A percentile compares a stretch with the other conserved stretches of the same genome.
Conservation (phyloP, 2,329 filamentous ascomycete genomes). For the Diaporthe australafricana region DNA sequence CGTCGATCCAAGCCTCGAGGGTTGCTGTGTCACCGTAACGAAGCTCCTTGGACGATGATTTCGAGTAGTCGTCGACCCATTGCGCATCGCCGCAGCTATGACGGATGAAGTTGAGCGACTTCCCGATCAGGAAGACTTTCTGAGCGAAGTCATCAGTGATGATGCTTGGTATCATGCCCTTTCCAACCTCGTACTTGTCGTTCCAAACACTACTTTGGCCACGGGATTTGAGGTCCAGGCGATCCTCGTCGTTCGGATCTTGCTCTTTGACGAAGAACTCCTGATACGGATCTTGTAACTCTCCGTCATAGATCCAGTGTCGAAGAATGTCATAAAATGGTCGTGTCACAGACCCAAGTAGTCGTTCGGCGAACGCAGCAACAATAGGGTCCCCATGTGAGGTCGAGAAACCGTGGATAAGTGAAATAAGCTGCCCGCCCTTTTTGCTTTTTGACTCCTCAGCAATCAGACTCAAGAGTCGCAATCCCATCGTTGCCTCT, state of each 20-base stretch:
- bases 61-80: slow-evolving; percentile 97
- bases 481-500: slow-evolving; percentile 94
- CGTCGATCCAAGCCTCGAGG: slow-evolving; percentile 92
- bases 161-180: slow-evolving; percentile 90
- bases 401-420: slow-evolving; percentile 93
- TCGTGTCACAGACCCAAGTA: slow-evolving; percentile 86
- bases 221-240: slow-evolving; percentile 61
- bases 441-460: slow-evolving; percentile 87
- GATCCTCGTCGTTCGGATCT: slow-evolving; percentile 61
- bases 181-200: slow-evolving; percentile 91
- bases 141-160: slow-evolving; percentile 94
- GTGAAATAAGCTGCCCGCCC: slow-evolving; percentile 90
- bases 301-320: slow-evolving; percentile 98
- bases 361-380: slow-evolving; percentile 88
- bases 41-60: slow-evolving; percentile 90
- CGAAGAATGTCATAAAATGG: slow-evolving; percentile 97
- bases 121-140: slow-evolving; percentile 97
- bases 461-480: slow-evolving; percentile 93
- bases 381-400: slow-evolving; percentile 97
- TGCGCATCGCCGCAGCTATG: slow-evolving; percentile 93
- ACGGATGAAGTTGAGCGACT: slow-evolving; percentile 97
- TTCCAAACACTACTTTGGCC: slow-evolving; percentile 95
- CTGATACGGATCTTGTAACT: slow-evolving; percentile 93
- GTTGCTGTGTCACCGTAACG: slow-evolving; percentile 93
- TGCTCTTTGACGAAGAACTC: slow-evolving; percentile 97